These are phyloP conservation scores for Hemileccinum rubropunctum DNA, from an alignment of 768 basidiomycete genomes.

Conservation along the genomic window DNA sequence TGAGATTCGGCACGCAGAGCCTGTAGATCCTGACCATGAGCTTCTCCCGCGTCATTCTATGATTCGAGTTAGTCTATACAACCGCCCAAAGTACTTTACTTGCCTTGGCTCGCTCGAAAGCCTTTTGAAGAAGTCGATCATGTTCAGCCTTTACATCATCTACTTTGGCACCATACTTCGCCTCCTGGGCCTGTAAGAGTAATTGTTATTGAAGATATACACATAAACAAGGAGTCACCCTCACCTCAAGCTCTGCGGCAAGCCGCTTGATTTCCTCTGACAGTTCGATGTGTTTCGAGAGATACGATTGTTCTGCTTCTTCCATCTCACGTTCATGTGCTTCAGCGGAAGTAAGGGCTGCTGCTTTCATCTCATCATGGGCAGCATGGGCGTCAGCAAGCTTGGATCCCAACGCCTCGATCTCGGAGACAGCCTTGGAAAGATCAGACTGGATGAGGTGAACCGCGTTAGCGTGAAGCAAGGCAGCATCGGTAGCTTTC, in stretches of 20 bases:
- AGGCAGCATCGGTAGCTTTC: constrained; percentile 39
- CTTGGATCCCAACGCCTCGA: constrained; percentile 46
- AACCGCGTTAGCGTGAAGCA: constrained; percentile 46
- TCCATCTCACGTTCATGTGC: constrained; percentile 47
- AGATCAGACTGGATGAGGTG: constrained; percentile 44
- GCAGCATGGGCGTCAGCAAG: constrained; percentile 43
- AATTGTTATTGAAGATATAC: not conserved
- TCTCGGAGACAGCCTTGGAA: constrained; percentile 39
- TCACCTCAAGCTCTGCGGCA: constrained; percentile 63
- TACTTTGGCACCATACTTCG: constrained; percentile 64
- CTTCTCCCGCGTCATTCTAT: constrained; percentile 68
- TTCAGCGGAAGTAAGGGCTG: constrained; percentile 44
- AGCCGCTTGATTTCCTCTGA: constrained; percentile 55
- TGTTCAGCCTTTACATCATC: constrained; percentile 66
- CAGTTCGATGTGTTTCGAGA: constrained; percentile 49
- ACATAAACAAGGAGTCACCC: constrained; percentile 8
- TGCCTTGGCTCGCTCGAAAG: constrained; percentile 79
- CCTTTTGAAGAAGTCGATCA: constrained; percentile 56
- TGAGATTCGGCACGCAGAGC: constrained; percentile 64
- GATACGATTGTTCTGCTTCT: constrained; percentile 50
- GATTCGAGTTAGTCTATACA: constrained; percentile 8
- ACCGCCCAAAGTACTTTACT: constrained; percentile 7
- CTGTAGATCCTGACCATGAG: constrained; percentile 70
- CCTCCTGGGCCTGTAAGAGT: constrained; percentile 57
- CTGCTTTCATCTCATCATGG: constrained; percentile 48